Percentiles rank a stretch among this genome's conserved stretches.
phyloP scores from a whole-genome alignment of 345 rosid genomes.

The Rubroshorea leprosula region DNA sequence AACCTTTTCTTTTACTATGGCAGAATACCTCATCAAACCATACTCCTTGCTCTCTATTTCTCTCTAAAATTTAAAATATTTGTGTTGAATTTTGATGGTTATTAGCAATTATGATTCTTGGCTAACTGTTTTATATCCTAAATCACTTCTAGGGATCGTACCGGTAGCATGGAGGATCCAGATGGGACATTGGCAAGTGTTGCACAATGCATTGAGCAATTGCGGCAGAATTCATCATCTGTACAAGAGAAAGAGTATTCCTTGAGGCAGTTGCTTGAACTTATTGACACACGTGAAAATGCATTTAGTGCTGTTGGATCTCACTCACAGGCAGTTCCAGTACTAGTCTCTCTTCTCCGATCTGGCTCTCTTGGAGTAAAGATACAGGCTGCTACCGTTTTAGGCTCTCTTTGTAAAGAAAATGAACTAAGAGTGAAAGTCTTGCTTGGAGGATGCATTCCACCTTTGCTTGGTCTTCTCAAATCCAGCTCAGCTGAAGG shows the following conservation, averaged over 20 bases:
- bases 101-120: background rate
- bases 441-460: constrained; percentile 98
- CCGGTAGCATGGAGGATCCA: constrained; percentile 96
- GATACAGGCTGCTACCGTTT: constrained; percentile 92
- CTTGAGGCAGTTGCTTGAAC: constrained; percentile 86
- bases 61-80: too few relatives aligned
- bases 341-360: constrained; percentile 98
- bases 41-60: too few relatives aligned
- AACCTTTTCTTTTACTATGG: background rate
- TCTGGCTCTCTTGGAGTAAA: constrained; percentile 92
- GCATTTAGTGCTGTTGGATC: constrained; percentile 99
- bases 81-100: too few relatives aligned
- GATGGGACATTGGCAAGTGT: constrained; percentile 99
- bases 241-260: constrained; percentile 86
- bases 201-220: constrained; percentile 97
- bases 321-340: constrained; percentile 99
- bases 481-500: constrained; percentile 93
- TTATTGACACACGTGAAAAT: constrained; percentile 85
- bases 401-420: constrained; percentile 97
- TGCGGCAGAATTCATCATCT: constrained; percentile 85
- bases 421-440: constrained; percentile 97
- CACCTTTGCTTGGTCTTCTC: constrained; percentile 97
- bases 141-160: constrained; percentile 68
- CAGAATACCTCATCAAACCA: too few relatives aligned
- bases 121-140: constrained; percentile 15